Evolutionary conservation across 139 green algal species (phyloP).

Genomic region (Chlamydomonas urium): DNA sequence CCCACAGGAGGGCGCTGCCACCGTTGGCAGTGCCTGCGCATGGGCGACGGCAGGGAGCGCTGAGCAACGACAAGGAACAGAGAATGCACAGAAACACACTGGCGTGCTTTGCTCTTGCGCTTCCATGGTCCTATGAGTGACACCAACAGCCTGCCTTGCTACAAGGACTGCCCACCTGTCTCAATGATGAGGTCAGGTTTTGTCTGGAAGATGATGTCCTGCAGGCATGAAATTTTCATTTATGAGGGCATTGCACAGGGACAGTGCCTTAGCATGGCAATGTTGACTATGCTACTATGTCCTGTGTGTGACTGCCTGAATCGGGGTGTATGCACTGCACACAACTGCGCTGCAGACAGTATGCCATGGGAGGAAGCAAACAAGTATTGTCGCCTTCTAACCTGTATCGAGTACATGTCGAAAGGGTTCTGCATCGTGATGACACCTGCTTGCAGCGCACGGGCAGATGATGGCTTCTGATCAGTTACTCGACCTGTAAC

Average conservation of each 20-base stretch:
- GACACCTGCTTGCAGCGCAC: too few relatives aligned
- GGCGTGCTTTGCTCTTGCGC: too few relatives aligned
- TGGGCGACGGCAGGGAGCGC: neutral
- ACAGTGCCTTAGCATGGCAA: too few relatives aligned
- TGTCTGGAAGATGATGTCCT: slow-evolving; percentile 30
- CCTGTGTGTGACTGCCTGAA: neutral
- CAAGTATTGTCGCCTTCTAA: slow-evolving; percentile 13
- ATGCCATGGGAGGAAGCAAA: too few relatives aligned
- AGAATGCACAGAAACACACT: too few relatives aligned
- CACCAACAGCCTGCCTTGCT: neutral
- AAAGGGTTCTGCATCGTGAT: slow-evolving; percentile 22
- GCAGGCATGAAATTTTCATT: neutral
- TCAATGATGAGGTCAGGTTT: slow-evolving; percentile 36
- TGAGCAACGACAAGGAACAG: too few relatives aligned
- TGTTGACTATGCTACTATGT: too few relatives aligned
- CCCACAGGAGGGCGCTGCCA: slow-evolving; percentile 44
- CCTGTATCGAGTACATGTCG: slow-evolving; percentile 29
- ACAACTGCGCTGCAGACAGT: neutral
- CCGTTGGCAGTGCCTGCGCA: slow-evolving; percentile 42
- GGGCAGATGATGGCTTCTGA: too few relatives aligned
- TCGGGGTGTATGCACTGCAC: neutral
- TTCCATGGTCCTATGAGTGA: neutral
- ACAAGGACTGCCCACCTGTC: slow-evolving; percentile 27
- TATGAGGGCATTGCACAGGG: neutral
- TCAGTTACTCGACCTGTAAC: too few relatives aligned